A percentile compares a stretch with the other conserved stretches of the same genome.
Conservation (phyloP, 139 green algal genomes). For the Dunaliella primolecta region DNA sequence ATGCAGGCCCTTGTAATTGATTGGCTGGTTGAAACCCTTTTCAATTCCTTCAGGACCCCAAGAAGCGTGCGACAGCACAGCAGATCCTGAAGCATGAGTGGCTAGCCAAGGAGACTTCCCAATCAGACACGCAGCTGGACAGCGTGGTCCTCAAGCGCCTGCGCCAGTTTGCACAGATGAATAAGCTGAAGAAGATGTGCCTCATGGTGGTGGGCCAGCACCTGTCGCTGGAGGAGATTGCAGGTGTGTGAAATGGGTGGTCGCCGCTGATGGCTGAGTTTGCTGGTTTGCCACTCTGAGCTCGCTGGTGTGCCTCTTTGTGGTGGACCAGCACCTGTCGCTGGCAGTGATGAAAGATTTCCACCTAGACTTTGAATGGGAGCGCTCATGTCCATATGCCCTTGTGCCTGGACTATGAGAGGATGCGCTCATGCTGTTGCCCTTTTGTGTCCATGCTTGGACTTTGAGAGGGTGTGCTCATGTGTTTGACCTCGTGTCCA, state of each 20-base stretch:
- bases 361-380: too few species aligned
- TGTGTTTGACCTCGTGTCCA: too few species aligned
- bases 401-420: too few species aligned
- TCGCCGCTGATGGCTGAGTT: too few species aligned
- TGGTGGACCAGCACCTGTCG: constrained; percentile 58
- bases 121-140: constrained; percentile 53
- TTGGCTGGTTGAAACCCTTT: too few species aligned
- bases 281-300: too few species aligned
- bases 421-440: too few species aligned
- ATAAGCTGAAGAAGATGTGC: constrained; percentile 77
- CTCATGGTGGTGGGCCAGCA: constrained; percentile 73
- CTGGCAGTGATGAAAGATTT: constrained; percentile 55
- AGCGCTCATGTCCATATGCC: too few species aligned
- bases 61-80: constrained; percentile 31
- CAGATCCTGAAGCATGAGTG: constrained; percentile 62
- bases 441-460: too few species aligned
- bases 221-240: constrained; percentile 60
- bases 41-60: constrained; percentile 48
- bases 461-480: too few species aligned
- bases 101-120: constrained; percentile 54
- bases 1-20: too few species aligned
- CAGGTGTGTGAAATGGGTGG: constrained; percentile 35
- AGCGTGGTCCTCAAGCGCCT: constrained; percentile 65
- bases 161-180: constrained; percentile 76
- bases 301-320: constrained; percentile 69